Evolutionary conservation across 2,329 filamentous ascomycete species (phyloP), one percentile per base, ranked within the genome.

Genomic region (Cordyceps farinosa): DNA sequence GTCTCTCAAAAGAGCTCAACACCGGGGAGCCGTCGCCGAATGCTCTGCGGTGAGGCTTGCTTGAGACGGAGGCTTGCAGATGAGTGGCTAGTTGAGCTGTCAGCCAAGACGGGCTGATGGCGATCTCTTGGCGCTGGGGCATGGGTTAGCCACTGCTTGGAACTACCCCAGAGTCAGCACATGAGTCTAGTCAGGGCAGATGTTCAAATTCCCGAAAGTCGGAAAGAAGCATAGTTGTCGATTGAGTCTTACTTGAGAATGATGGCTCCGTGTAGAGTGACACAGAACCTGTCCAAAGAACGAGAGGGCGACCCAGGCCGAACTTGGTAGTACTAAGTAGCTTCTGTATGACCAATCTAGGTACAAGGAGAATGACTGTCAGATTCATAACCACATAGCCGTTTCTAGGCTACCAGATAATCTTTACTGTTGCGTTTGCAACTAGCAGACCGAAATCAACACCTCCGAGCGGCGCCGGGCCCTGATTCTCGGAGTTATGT

Each of bases 71-170:
- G 22, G 38, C 36, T 17, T 42, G 10, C 11, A 13, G 36, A 10
- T 34, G 34, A 30, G 29, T 40, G 36, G 45, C 27, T 44, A 47
- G 29, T 13, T 9, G 34, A 47, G 50, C 34, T 38, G 50, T 32
- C 50, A 44, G 50, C 58, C 48, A 61, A 61, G 50, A 47, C 58
- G 50, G 22, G 34, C 30, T 40, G 15, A 29, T 36, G 55, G 44
- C 56, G 56, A 59, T 53, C 50, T 4, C 47, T 61, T 53, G 48
- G 40, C 29, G 13, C 50, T 34, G 11, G 30, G 29, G 17, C n/a
- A 38, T 17, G 32, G 32, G 15, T 32, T 32, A 5, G 29, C 6
- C 53, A 45, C 7, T 45, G 50, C 13, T n/a, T 44, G 5, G 15
- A 30, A 3, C 11, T 29, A 44, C 9, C 15, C 38, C 17, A 22